phyloP scores from a whole-genome alignment of 75 land plant genomes.

The Isoetes taiwanensis region DNA sequence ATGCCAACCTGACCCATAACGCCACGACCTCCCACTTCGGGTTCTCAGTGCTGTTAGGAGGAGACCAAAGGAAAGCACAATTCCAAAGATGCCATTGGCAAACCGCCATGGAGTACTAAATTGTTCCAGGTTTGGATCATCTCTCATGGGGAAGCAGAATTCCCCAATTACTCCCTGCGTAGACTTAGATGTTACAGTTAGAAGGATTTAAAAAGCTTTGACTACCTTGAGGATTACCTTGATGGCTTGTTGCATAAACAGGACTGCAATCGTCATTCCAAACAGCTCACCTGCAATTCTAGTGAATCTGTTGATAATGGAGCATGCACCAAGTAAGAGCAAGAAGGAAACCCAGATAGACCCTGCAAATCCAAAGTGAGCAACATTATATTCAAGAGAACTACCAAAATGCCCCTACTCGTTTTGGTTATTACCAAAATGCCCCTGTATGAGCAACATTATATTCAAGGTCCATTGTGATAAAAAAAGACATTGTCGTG shows the following conservation, averaged over 20 bases:
- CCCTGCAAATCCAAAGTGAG: conserved; percentile 2
- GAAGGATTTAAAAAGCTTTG: no score
- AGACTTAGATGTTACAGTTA: no score
- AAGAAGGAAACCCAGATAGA: not conserved
- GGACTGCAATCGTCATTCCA: conserved; percentile 1
- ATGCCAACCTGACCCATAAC: conserved; percentile 66
- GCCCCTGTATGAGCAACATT: no score
- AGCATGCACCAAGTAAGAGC: not conserved
- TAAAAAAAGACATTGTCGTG: no score
- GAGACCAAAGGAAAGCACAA: conserved; percentile 79
- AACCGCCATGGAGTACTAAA: conserved; percentile 78
- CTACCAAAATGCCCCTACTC: no score
- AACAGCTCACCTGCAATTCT: conserved; percentile 5
- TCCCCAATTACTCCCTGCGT: conserved; percentile 74
- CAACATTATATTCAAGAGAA: no score
- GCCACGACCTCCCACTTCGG: conserved; percentile 76
- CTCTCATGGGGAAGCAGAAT: conserved; percentile 50
- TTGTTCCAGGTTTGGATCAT: conserved; percentile 24
- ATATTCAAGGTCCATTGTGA: no score
- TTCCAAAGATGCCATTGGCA: conserved; percentile 87
- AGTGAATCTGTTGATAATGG: conserved; percentile 4
- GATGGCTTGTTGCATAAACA: conserved; percentile 5
- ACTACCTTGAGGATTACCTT: no score
- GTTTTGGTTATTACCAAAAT: no score
- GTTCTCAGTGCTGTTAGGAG: conserved; percentile 60